A percentile compares a stretch with the other conserved stretches of the same genome.
Evolutionary conservation across 2,329 filamentous ascomycete genomes (phyloP).

Genomic region (Pyrenophora teres): DNA sequence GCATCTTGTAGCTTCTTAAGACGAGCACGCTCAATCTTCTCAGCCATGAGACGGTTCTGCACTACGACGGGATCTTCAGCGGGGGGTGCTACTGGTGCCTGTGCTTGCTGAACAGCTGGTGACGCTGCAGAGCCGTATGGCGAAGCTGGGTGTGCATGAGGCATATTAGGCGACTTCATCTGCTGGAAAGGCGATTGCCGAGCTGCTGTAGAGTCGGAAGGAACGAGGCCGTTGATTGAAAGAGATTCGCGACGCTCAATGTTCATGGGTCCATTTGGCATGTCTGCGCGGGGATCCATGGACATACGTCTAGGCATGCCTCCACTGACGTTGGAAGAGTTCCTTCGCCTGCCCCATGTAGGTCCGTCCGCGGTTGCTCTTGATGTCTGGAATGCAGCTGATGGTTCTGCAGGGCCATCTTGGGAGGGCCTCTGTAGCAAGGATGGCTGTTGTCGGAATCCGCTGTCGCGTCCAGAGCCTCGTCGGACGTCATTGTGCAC

Average conservation of each 20-base stretch:
- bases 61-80: constrained; percentile 67
- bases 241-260: constrained; percentile 39
- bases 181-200: constrained; percentile 32
- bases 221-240: constrained; percentile 37
- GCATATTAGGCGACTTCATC: constrained; percentile 36
- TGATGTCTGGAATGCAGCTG: constrained; percentile 81
- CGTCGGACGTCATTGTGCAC: constrained; percentile 72
- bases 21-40: constrained; percentile 69
- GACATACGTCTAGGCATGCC: constrained; percentile 73
- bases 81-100: constrained; percentile 47
- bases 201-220: constrained; percentile 24
- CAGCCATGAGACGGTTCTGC: constrained; percentile 71
- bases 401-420: constrained; percentile 76
- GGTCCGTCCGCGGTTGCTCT: constrained; percentile 67
- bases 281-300: constrained; percentile 53
- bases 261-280: constrained; percentile 32
- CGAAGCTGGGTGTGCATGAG: constrained; percentile 42
- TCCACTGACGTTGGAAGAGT: constrained; percentile 89
- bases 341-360: constrained; percentile 74
- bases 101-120: constrained; percentile 26
- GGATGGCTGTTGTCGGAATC: constrained; percentile 74
- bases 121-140: constrained; percentile 43
- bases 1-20: constrained; percentile 64
- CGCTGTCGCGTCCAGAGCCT: constrained; percentile 68
- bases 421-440: constrained; percentile 75